These are phyloP conservation scores for Hylodesmum podocarpum DNA, from an alignment of 306 rosid species.

Conservation along the genomic window DNA sequence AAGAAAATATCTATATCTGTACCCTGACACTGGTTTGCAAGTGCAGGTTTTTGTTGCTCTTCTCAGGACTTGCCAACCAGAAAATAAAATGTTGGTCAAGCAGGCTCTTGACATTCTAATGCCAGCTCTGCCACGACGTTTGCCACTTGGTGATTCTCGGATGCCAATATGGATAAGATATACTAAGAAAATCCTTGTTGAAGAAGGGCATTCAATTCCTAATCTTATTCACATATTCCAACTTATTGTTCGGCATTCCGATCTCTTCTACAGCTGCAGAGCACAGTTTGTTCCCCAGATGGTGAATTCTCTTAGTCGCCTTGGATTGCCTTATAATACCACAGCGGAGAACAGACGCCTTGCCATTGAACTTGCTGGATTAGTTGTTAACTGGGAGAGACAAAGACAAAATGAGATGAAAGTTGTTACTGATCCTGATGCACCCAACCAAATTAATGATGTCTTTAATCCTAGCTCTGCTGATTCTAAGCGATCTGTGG, in stretches of 20 bases:
- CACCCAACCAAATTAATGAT: conserved; percentile 62
- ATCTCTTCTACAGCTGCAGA: conserved; percentile 97
- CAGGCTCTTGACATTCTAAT: conserved; percentile 99
- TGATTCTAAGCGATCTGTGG: conserved; percentile 80
- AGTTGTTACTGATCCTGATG: conserved; percentile 71
- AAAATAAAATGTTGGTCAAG: conserved; percentile 98
- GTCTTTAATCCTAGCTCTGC: conserved; percentile 67
- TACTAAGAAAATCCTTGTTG: conserved; percentile 93
- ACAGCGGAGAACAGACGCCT: conserved; percentile 95
- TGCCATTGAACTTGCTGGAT: conserved; percentile 99
- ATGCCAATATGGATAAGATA: conserved; percentile 99
- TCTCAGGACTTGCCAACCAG: conserved; percentile 98
- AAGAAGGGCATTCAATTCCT: conserved; percentile 98
- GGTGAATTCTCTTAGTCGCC: conserved; percentile 99
- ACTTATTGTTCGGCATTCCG: conserved; percentile 98
- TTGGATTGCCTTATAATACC: conserved; percentile 94
- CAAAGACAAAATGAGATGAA: conserved; percentile 95
- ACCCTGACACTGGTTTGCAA: conserved; percentile 29
- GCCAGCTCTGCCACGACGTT: conserved; percentile 98
- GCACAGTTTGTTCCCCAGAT: conserved; percentile 99
- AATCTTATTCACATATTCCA: conserved; percentile 98
- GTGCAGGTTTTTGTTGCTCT: conserved; percentile 99
- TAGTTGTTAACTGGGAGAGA: conserved; percentile 99
- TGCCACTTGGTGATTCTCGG: conserved; percentile 94
- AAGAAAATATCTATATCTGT: not conserved